Evolutionary conservation across 768 basidiomycete species (phyloP).

Genomic region (Solioccasus polychromus): DNA sequence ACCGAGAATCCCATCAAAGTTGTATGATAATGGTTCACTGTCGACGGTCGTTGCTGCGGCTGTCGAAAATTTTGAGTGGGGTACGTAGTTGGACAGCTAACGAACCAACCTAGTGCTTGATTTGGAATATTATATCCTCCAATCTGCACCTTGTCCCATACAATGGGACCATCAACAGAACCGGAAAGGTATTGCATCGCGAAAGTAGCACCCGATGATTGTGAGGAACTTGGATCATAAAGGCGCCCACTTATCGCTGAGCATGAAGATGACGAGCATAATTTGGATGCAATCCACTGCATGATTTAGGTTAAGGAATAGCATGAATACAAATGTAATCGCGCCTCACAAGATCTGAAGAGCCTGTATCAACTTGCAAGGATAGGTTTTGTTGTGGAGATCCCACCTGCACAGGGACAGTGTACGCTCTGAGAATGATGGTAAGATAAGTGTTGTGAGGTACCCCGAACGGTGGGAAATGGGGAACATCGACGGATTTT

Average conservation of each 20-base stretch:
- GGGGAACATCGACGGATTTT: too few relatives aligned
- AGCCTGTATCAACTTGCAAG: conserved; percentile 78
- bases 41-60: conserved; percentile 57
- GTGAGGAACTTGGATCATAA: conserved; percentile 56
- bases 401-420: conserved; percentile 58
- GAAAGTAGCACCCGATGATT: conserved; percentile 42
- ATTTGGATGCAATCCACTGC: conserved; percentile 73
- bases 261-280: conserved; percentile 58
- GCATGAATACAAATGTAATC: background rate
- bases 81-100: background rate
- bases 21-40: conserved; percentile 52
- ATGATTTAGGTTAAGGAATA: conserved; percentile 1
- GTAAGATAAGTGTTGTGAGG: background rate
- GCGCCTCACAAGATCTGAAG: conserved; percentile 67
- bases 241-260: conserved; percentile 40
- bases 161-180: conserved; percentile 55
- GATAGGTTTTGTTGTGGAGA: conserved; percentile 46
- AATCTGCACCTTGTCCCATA: conserved; percentile 63
- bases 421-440: conserved; percentile 53
- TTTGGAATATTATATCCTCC: conserved; percentile 61
- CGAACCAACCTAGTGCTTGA: conserved; percentile 65
- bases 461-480: background rate
- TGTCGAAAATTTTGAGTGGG: conserved; percentile 24
- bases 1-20: conserved; percentile 69
- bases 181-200: conserved; percentile 60